These are phyloP conservation scores for Tuctoria greenei DNA, from an alignment of 176 grass and related monocot species.

Conservation along the genomic window DNA sequence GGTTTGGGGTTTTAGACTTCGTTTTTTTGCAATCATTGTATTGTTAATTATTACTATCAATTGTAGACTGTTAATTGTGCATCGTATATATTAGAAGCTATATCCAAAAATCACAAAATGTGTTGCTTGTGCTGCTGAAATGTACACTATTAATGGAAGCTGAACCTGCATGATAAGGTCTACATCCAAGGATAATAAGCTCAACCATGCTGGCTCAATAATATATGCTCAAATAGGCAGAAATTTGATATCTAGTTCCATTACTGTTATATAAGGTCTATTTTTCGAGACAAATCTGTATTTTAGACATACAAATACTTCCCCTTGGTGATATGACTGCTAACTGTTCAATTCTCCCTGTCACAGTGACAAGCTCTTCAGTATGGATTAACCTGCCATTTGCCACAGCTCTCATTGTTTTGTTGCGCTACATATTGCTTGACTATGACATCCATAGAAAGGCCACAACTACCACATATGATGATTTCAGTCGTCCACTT, in stretches of 20 bases:
- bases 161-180: neutral
- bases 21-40: no score
- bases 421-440: slow-evolving; percentile 75
- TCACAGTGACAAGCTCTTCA: slow-evolving; percentile 95
- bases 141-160: neutral
- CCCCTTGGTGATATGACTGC: neutral
- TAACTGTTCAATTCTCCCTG: slow-evolving; percentile 13
- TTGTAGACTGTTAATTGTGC: neutral
- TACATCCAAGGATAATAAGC: neutral
- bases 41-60: neutral
- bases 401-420: slow-evolving; percentile 66
- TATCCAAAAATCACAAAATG: no score
- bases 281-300: neutral
- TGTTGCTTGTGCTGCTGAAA: neutral
- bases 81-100: neutral
- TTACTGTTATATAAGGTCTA: neutral
- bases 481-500: slow-evolving; percentile 13
- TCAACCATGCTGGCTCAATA: neutral
- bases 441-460: slow-evolving; percentile 85
- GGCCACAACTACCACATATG: slow-evolving; percentile 28
- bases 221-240: neutral
- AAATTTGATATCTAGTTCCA: neutral
- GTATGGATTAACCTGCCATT: slow-evolving; percentile 92
- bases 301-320: neutral
- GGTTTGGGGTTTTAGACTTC: neutral